Evolutionary conservation across 176 grass and related monocot species (phyloP).

Genomic region (Oryza meridionalis): DNA sequence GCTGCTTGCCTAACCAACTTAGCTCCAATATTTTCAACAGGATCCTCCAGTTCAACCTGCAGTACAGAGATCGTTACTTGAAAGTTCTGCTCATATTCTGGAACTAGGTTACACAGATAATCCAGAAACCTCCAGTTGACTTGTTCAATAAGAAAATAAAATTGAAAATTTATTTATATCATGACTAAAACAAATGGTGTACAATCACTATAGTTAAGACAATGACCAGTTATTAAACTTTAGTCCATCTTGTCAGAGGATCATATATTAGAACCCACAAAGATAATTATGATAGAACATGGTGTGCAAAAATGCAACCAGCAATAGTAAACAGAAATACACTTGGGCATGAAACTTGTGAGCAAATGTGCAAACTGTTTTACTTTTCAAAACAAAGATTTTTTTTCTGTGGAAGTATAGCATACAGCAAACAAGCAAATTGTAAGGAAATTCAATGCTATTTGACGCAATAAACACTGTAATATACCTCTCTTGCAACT

Average conservation of each 20-base stretch:
- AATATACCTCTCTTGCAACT: slow-evolving; percentile 59
- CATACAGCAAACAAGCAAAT: slow-evolving; percentile 9
- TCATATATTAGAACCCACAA: not conserved
- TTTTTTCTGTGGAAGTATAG: not conserved
- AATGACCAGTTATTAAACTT: slow-evolving; percentile 17
- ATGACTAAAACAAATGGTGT: slow-evolving; percentile 12
- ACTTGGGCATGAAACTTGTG: not conserved
- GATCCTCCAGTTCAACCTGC: slow-evolving; percentile 90
- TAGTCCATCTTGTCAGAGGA: not conserved
- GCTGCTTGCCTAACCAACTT: slow-evolving; percentile 98
- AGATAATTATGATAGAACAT: not conserved
- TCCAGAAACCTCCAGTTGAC: slow-evolving; percentile 5
- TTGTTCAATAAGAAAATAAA: not conserved
- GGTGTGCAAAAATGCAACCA: not conserved
- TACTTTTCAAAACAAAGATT: not conserved
- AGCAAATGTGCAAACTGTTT: not conserved
- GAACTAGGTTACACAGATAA: slow-evolving; percentile 6
- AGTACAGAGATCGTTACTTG: slow-evolving; percentile 26
- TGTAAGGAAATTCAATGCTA: not conserved
- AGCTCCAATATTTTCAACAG: slow-evolving; percentile 96
- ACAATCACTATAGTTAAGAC: not conserved
- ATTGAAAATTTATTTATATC: not conserved
- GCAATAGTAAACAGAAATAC: not conserved
- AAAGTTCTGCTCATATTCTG: not conserved
- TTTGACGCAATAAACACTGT: slow-evolving; percentile 1